Base-by-base conservation (phyloP, 495 filamentous ascomycete species). In the Podospora bellae-mahoneyi region DNA sequence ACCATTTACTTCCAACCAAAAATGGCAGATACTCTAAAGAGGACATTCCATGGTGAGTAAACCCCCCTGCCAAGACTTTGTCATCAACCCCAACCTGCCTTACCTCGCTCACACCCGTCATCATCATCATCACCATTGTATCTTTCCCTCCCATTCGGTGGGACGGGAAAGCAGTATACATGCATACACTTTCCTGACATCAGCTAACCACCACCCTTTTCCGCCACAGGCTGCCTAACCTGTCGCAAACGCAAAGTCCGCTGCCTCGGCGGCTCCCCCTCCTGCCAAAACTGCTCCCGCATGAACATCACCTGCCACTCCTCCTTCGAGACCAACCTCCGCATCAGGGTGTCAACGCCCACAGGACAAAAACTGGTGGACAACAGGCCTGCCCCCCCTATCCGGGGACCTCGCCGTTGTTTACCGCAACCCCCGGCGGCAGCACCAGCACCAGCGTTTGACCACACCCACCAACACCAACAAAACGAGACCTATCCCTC, bases 201-300 rank as follows among this genome's bases (percentile, higher is more conserved):
- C 18, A 58, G 18, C 23, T 62, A 23, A 58, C 60, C 5, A 16
- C 30, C 13, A 10, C 3, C 23, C 23, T 23, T 1, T 23, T 23
- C 23, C 23, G 1, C 23, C 48, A 26, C 32, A 78, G 78, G 78
- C 23, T 78, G 78, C 66, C 64, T 79, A 67, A 79, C 77, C 60
- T 79, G 78, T 54, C 75, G 77, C 53, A 77, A 76, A 68, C 70
- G 77, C 64, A 78, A 76, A 32, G 75, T 79, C n/a, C 75, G 77
- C 28, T 78, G 78, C 55, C 75, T 62, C 10, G 76, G 77, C 44
- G 75, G 77, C 1, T 71, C 67, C 7, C 78, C 78, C 15, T 79
- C 78, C 15, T 79, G 78, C 62, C 73, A 73, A 26, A 74, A 78
- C 64, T 78, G 78, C 48, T 66, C 68, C 5, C 72, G 75, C 20